phyloP scores from a whole-genome alignment of 768 basidiomycete genomes.

The Hericium alpestre region DNA sequence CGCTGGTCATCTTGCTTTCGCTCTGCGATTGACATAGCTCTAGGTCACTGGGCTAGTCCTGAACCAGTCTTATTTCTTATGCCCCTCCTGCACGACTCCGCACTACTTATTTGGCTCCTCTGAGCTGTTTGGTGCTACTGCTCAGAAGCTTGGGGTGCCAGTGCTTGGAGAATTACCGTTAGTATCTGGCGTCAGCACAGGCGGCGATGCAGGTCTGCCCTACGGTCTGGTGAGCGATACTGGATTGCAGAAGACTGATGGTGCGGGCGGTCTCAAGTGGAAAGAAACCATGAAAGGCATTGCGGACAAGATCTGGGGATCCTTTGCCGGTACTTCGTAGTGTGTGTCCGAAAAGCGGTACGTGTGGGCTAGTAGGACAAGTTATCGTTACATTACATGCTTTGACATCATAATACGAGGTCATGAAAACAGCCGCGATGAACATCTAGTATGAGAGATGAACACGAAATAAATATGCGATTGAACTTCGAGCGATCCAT shows the following conservation, averaged over 20 bases:
- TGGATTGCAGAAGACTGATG: neutral
- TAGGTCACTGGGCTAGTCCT: constrained; percentile 82
- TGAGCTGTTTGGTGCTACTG: constrained; percentile 47
- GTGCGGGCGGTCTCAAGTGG: constrained; percentile 12
- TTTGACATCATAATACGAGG: neutral
- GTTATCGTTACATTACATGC: neutral
- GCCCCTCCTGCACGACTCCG: constrained; percentile 54
- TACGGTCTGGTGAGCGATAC: constrained; percentile 24
- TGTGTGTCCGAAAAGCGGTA: neutral
- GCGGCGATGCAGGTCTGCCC: constrained; percentile 62
- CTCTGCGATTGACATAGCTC: neutral
- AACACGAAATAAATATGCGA: neutral
- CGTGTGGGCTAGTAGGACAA: neutral
- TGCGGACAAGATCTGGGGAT: constrained; percentile 21
- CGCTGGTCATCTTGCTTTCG: neutral
- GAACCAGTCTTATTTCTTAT: constrained; percentile 80
- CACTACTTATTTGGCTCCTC: constrained; percentile 68
- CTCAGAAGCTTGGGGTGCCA: constrained; percentile 43
- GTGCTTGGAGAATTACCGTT: constrained; percentile 78
- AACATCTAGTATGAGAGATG: neutral
- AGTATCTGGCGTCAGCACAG: constrained; percentile 58
- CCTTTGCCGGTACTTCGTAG: neutral
- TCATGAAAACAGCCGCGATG: neutral
- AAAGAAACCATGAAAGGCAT: constrained; percentile 19
- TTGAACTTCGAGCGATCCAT: neutral